Percentiles rank a stretch among this genome's conserved stretches.
Evolutionary conservation across 2,329 filamentous ascomycete genomes (phyloP).

Genomic region (Volutella citrinella): DNA sequence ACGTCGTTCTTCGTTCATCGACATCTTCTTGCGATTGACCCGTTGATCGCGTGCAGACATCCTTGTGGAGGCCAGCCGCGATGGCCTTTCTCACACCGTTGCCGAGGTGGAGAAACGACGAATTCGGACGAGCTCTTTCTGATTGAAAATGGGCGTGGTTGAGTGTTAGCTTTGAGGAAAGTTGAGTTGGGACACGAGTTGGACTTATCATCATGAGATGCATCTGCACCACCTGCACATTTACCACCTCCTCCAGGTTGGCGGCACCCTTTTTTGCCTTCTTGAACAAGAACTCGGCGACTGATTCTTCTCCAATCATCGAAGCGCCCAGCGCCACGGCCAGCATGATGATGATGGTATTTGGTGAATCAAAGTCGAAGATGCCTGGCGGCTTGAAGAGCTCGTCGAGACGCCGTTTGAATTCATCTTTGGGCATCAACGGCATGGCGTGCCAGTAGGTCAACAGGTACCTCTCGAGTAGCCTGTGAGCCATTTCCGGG

Average conservation of each 20-base stretch:
- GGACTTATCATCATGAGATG: conserved; percentile 42
- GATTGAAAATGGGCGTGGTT: conserved; percentile 39
- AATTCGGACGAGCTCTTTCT: conserved; percentile 42
- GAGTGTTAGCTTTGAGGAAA: conserved; percentile 4
- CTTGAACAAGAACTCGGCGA: conserved; percentile 40
- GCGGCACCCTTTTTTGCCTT: conserved; percentile 37
- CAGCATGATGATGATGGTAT: conserved; percentile 36
- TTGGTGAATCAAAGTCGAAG: conserved; percentile 30
- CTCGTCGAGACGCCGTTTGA: conserved; percentile 31
- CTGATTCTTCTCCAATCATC: conserved; percentile 35
- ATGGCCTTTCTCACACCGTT: conserved; percentile 39
- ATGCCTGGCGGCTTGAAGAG: conserved; percentile 31
- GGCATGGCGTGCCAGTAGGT: conserved; percentile 38
- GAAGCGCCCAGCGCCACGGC: conserved; percentile 35
- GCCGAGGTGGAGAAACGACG: conserved; percentile 38
- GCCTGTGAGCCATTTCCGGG: conserved; percentile 33
- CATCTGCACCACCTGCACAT: conserved; percentile 41
- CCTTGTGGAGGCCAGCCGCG: conserved; percentile 42
- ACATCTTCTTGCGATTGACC: conserved; percentile 30
- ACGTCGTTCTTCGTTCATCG: conserved; percentile 33
- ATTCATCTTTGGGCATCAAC: conserved; percentile 31
- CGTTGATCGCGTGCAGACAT: conserved; percentile 29
- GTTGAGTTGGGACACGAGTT: conserved; percentile 3
- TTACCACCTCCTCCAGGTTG: conserved; percentile 41
- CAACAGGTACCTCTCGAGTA: conserved; percentile 39